Conservation (phyloP, 352 stramenopile species). For the Pythium plurisporium region DNA sequence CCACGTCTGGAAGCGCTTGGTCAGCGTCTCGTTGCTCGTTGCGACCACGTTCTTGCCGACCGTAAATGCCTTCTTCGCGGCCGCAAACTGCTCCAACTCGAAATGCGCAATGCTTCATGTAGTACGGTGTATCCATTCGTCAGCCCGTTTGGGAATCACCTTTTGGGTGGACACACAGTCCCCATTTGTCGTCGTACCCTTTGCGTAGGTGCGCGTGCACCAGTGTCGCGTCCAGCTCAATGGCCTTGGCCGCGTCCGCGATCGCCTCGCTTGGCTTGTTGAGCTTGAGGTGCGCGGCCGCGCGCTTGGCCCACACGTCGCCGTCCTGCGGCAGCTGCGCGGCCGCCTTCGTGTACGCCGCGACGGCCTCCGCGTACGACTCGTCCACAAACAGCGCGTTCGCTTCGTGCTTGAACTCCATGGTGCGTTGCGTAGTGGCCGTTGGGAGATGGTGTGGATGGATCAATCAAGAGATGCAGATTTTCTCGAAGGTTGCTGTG, state of each 20-base stretch:
- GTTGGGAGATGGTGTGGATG: neutral
- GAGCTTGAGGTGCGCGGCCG: conserved; percentile 65
- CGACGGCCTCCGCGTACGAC: conserved; percentile 55
- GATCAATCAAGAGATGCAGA: neutral
- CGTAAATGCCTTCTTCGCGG: conserved; percentile 61
- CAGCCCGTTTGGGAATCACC: neutral
- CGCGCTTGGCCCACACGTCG: conserved; percentile 62
- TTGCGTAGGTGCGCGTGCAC: conserved; percentile 65
- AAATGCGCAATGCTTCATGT: conserved; percentile 82
- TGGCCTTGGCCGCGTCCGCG: conserved; percentile 43
- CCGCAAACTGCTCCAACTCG: conserved; percentile 66
- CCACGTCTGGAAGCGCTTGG: conserved; percentile 75
- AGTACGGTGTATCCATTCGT: neutral
- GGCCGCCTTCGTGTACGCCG: conserved; percentile 47
- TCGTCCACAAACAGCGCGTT: conserved; percentile 87
- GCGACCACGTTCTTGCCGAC: conserved; percentile 35
- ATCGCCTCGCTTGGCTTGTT: conserved; percentile 50
- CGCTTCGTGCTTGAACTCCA: conserved; percentile 68
- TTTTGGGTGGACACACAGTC: neutral
- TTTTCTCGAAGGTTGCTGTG: conserved; percentile 7
- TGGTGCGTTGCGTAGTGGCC: conserved; percentile 8
- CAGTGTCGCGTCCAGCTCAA: conserved; percentile 45
- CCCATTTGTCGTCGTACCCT: conserved; percentile 34
- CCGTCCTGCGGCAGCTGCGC: conserved; percentile 34
- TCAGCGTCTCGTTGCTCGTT: conserved; percentile 29